These are phyloP conservation scores for Saccharomyces pastorianus DNA, from an alignment of 1,139 yeast species.

Conservation along the genomic window DNA sequence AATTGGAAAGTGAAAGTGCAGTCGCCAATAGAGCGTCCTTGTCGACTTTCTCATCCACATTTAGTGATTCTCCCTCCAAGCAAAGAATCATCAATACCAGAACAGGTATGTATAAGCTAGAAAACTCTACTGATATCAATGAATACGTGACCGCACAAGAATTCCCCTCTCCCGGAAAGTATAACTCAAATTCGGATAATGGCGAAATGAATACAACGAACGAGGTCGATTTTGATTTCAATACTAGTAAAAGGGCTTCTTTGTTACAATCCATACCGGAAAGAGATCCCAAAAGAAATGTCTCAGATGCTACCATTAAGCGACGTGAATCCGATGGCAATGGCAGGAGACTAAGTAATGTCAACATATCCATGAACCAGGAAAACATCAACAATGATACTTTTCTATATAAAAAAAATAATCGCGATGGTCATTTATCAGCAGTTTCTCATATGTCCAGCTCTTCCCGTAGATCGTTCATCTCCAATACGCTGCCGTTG, in stretches of 20 bases:
- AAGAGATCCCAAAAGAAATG: slow-evolving; percentile 2
- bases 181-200: not conserved
- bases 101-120: slow-evolving; percentile 19
- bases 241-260: not conserved
- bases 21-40: slow-evolving; percentile 15
- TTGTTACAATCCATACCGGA: slow-evolving; percentile 1
- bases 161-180: slow-evolving; percentile 8
- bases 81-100: slow-evolving; percentile 1
- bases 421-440: not conserved
- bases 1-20: slow-evolving; percentile 7
- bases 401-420: not conserved
- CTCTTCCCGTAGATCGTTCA: not conserved
- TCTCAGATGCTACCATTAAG: not conserved
- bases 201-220: not conserved
- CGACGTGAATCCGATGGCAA: not conserved
- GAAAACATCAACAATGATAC: not conserved
- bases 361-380: not conserved
- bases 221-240: not conserved
- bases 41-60: slow-evolving; percentile 19
- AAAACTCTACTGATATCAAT: slow-evolving; percentile 18
- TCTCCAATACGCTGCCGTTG: not conserved
- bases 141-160: slow-evolving; percentile 25
- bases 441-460: not conserved
- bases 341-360: not conserved
- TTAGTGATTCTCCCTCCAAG: slow-evolving; percentile 23